phyloP scores from a whole-genome alignment of 2,329 filamentous ascomycete species.

The Botrytis medusae region DNA sequence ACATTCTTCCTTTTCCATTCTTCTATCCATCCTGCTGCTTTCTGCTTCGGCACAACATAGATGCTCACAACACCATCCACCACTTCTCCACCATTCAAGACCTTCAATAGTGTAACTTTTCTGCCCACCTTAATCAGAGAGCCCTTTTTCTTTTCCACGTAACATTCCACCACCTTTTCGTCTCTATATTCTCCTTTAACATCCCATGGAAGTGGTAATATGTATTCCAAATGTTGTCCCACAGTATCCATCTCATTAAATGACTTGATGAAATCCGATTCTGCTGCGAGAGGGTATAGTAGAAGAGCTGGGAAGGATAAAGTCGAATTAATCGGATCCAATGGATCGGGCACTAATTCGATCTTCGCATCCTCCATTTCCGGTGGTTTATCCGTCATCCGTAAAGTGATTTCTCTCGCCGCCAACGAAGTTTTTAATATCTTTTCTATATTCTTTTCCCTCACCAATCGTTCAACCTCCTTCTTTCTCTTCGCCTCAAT shows the following conservation, averaged over 20 bases:
- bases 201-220: constrained; percentile 91
- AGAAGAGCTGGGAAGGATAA: constrained; percentile 78
- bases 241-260: constrained; percentile 77
- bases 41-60: constrained; percentile 73
- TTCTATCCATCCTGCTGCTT: constrained; percentile 72
- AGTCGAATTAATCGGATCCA: constrained; percentile 65
- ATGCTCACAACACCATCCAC: constrained; percentile 83
- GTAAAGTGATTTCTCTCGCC: constrained; percentile 68
- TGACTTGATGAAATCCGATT: constrained; percentile 88
- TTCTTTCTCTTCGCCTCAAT: constrained; percentile 56
- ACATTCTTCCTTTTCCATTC: constrained; percentile 78
- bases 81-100: constrained; percentile 75
- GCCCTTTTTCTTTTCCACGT: constrained; percentile 77
- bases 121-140: constrained; percentile 88
- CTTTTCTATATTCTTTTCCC: constrained; percentile 54
- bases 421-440: constrained; percentile 65
- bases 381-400: constrained; percentile 68
- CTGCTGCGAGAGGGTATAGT: constrained; percentile 77
- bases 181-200: constrained; percentile 61
- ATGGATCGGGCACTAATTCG: constrained; percentile 66
- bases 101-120: constrained; percentile 74
- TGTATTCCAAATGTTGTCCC: constrained; percentile 76
- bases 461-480: constrained; percentile 57
- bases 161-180: constrained; percentile 77
- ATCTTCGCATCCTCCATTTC: constrained; percentile 85